Conservation (phyloP, 352 stramenopile species). For the Globisporangium recalcitrans region DNA sequence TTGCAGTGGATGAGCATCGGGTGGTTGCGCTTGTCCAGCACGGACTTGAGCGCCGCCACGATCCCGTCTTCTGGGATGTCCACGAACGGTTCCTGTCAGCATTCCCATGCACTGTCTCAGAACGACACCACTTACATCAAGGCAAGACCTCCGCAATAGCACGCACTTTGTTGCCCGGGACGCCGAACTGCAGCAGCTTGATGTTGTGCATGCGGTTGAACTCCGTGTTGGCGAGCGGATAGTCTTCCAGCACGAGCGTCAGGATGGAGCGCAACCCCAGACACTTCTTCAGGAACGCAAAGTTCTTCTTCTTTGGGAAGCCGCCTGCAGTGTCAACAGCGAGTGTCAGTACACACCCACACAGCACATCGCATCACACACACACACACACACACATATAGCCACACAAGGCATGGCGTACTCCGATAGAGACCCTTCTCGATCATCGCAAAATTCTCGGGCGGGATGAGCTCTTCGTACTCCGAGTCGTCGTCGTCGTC, state of each 20-base stretch:
- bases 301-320: conserved; percentile 89
- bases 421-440: conserved; percentile 83
- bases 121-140: neutral
- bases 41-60: conserved; percentile 57
- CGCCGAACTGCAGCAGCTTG: conserved; percentile 77
- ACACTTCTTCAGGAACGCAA: conserved; percentile 74
- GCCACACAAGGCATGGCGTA: conserved; percentile 17
- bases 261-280: conserved; percentile 78
- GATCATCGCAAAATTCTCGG: conserved; percentile 88
- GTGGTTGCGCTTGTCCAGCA: conserved; percentile 83
- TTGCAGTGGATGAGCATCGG: conserved; percentile 88
- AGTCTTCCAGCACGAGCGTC: conserved; percentile 85
- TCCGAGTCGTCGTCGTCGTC: conserved; percentile 66
- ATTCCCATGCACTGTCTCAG: neutral
- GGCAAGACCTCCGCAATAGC: neutral
- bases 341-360: no score
- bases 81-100: conserved; percentile 71
- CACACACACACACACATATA: neutral
- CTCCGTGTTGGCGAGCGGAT: conserved; percentile 72
- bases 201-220: conserved; percentile 81
- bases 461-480: conserved; percentile 81
- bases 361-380: neutral
- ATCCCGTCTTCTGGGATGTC: conserved; percentile 83
- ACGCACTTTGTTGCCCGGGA: conserved; percentile 76
- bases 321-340: conserved; percentile 34